These are phyloP conservation scores for Boeremia lycopersici DNA, from an alignment of 2,329 filamentous ascomycete genomes.

Conservation along the genomic window DNA sequence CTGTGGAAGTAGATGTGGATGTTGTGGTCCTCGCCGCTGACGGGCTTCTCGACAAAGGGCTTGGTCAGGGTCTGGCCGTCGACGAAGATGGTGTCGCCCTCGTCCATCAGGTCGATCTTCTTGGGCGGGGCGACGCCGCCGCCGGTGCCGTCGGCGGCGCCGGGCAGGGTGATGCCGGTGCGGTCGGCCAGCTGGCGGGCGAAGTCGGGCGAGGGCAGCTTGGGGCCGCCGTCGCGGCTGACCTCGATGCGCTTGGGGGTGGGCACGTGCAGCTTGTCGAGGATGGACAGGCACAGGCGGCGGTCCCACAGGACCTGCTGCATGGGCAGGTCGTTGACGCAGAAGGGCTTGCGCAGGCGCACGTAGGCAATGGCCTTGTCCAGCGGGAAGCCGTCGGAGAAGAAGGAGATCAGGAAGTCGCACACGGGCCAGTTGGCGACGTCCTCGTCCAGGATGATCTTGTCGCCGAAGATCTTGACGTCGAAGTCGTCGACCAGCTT, in stretches of 20 bases:
- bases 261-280: slow-evolving; percentile 87
- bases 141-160: slow-evolving; percentile 70
- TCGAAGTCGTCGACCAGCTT: slow-evolving; percentile 93
- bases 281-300: slow-evolving; percentile 81
- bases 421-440: slow-evolving; percentile 96
- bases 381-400: slow-evolving; percentile 94
- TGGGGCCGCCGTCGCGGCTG: slow-evolving; percentile 88
- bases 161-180: slow-evolving; percentile 76
- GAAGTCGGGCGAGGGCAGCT: slow-evolving; percentile 76
- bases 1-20: slow-evolving; percentile 97
- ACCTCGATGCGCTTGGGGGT: slow-evolving; percentile 90
- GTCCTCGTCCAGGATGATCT: slow-evolving; percentile 95
- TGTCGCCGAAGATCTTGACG: slow-evolving; percentile 97
- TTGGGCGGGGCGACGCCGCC: slow-evolving; percentile 63
- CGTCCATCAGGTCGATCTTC: slow-evolving; percentile 84
- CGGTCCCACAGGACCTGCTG: slow-evolving; percentile 97
- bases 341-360: slow-evolving; percentile 90
- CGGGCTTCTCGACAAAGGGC: slow-evolving; percentile 97
- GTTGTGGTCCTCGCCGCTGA: slow-evolving; percentile 98
- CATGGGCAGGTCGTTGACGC: slow-evolving; percentile 97
- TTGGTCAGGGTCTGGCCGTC: slow-evolving; percentile 84
- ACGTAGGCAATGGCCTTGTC: slow-evolving; percentile 98
- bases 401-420: slow-evolving; percentile 97
- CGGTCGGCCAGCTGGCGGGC: slow-evolving; percentile 79
- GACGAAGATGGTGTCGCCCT: slow-evolving; percentile 85